Percentiles rank a stretch among this genome's conserved stretches.
Conservation (phyloP, 2,329 filamentous ascomycete species). For the Aspergillus unguis region DNA sequence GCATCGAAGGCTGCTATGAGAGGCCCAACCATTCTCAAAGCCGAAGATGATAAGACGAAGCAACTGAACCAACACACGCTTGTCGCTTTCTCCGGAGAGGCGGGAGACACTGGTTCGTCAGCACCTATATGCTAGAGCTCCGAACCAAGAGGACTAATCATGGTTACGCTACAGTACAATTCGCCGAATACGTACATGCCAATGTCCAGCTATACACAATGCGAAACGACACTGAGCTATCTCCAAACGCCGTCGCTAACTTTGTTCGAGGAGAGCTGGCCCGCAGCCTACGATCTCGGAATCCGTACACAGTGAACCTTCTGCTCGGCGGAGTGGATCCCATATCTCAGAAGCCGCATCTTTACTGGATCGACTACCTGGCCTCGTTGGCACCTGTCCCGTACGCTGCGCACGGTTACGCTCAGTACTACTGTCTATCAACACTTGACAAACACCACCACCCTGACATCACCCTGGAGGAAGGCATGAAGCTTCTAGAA, state of each 20-base stretch:
- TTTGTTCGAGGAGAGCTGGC: conserved; percentile 95
- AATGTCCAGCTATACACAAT: conserved; percentile 98
- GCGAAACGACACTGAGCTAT: conserved; percentile 92
- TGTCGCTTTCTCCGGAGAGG: conserved; percentile 93
- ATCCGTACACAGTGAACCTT: conserved; percentile 95
- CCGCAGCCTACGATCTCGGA: conserved; percentile 81
- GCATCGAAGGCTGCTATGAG: conserved; percentile 98
- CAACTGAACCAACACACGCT: conserved; percentile 88
- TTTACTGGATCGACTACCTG: conserved; percentile 98
- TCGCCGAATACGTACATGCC: conserved; percentile 98
- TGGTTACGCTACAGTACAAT: conserved; percentile 67
- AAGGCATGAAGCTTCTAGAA: conserved; percentile 86
- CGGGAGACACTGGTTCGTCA: conserved; percentile 80
- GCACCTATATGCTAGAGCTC: conserved; percentile 1
- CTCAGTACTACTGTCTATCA: conserved; percentile 97
- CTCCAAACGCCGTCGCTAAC: conserved; percentile 81
- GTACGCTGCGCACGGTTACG: conserved; percentile 96
- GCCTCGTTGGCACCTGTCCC: conserved; percentile 82
- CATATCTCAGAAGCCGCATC: conserved; percentile 81
- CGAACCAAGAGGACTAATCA: conserved; percentile 12
- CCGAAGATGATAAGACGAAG: conserved; percentile 93
- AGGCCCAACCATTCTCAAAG: conserved; percentile 92
- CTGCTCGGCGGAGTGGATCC: conserved; percentile 90
- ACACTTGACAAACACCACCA: conserved; percentile 99
- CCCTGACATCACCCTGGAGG: conserved; percentile 81